Conservation (phyloP, 495 filamentous ascomycete genomes). For the Hyaloscypha variabilis region DNA sequence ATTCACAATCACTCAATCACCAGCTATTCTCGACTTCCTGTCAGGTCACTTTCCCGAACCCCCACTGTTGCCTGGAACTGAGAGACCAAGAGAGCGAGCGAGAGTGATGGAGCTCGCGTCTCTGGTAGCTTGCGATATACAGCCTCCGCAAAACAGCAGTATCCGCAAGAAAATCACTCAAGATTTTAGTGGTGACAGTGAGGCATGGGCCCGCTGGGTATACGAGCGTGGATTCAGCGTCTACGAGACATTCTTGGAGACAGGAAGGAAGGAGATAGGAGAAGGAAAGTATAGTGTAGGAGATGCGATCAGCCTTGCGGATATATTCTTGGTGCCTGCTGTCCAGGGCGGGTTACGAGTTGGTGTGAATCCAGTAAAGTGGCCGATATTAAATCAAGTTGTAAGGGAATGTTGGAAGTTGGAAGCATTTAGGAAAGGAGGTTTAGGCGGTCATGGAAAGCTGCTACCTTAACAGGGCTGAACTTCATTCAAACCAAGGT, state of each 20-base stretch:
- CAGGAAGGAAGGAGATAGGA: constrained; percentile 1
- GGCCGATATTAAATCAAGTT: constrained; percentile 4
- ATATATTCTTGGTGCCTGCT: constrained; percentile 14
- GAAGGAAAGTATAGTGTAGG: constrained; percentile 12
- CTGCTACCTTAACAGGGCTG: constrained; percentile 13
- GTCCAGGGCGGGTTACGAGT: constrained; percentile 10
- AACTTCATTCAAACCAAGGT: too few species aligned
- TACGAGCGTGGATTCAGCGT: constrained; percentile 14
- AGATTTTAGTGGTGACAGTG: constrained; percentile 9
- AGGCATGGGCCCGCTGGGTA: constrained; percentile 4
- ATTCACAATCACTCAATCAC: constrained; percentile 15
- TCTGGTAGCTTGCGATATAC: constrained; percentile 15
- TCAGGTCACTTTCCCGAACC: constrained; percentile 7
- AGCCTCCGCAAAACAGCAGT: constrained; percentile 11
- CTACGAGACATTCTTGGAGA: constrained; percentile 8
- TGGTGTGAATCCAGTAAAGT: constrained; percentile 7
- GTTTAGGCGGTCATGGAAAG: constrained; percentile 14
- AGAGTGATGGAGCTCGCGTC: constrained; percentile 4
- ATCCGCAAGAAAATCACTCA: constrained; percentile 3
- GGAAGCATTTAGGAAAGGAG: constrained; percentile 19
- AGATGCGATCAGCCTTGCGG: constrained; percentile 4
- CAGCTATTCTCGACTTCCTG: constrained; percentile 17
- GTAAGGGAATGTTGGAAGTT: constrained; percentile 16
- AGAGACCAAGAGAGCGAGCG: not conserved
- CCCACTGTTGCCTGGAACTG: not conserved